Conservation (phyloP, 441 rosid species). For the Aleurites moluccanus region DNA sequence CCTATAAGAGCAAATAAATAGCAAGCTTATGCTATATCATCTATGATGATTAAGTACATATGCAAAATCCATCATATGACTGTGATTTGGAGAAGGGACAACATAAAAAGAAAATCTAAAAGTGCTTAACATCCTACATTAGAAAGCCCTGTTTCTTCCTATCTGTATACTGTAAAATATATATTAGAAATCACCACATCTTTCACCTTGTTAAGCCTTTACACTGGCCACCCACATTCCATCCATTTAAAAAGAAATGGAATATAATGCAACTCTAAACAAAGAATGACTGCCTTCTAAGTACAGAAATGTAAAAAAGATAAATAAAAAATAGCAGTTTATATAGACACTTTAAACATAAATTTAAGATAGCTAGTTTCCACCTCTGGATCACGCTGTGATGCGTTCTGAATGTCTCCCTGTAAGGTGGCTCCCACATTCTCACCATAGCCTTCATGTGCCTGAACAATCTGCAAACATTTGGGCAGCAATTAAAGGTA, state of each 20-base stretch:
- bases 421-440: conserved; percentile 14
- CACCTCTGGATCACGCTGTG: conserved; percentile 40
- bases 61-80: neutral
- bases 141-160: neutral
- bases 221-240: neutral
- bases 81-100: neutral
- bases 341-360: neutral
- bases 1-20: neutral
- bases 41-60: too few species aligned
- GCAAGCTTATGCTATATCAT: neutral
- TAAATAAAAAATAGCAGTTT: neutral
- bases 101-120: neutral
- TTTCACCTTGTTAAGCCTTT: conserved; percentile 6
- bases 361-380: neutral
- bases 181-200: neutral
- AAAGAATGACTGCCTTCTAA: neutral
- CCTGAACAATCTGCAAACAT: conserved; percentile 25
- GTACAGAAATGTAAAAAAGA: neutral
- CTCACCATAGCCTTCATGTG: conserved; percentile 24
- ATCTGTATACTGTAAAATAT: neutral
- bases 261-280: neutral
- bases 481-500: conserved; percentile 21
- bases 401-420: conserved; percentile 19
- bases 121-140: too few species aligned
- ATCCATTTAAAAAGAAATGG: neutral